phyloP scores from a whole-genome alignment of 345 rosid species.

The Eutrema yunnanense region DNA sequence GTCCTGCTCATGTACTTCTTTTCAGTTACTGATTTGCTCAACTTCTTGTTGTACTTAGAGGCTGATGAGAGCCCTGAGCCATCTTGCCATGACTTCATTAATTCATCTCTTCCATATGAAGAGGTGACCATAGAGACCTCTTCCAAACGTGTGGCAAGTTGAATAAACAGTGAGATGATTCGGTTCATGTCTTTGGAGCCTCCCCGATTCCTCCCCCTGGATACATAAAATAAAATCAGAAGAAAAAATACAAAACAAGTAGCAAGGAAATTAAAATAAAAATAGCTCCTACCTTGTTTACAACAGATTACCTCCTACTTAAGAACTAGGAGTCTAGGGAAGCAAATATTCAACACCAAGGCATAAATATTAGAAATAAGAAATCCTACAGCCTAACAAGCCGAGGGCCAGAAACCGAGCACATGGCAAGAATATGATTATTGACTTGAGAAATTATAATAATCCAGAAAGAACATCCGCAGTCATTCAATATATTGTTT shows the following conservation, averaged over 20 bases:
- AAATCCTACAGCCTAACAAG: conserved; percentile 8
- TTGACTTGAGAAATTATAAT: background rate
- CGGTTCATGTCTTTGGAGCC: conserved; percentile 71
- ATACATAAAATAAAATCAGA: conserved; percentile 19
- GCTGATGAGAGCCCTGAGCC: conserved; percentile 51
- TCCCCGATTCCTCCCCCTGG: conserved; percentile 77
- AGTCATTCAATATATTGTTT: conserved; percentile 11
- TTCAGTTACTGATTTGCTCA: conserved; percentile 43
- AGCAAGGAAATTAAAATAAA: background rate
- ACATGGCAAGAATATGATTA: background rate
- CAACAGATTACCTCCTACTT: conserved; percentile 7
- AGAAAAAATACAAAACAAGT: conserved; percentile 7
- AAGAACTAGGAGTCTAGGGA: conserved; percentile 16
- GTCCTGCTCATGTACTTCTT: conserved; percentile 67
- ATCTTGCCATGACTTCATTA: conserved; percentile 80
- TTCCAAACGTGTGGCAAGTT: conserved; percentile 87
- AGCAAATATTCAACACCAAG: background rate
- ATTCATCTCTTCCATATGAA: conserved; percentile 68
- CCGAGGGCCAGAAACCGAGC: background rate
- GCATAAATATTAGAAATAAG: conserved; percentile 1
- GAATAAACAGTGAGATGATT: conserved; percentile 65
- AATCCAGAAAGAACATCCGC: background rate
- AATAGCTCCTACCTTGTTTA: background rate
- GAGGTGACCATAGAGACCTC: conserved; percentile 65
- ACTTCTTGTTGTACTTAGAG: conserved; percentile 61